phyloP scores from a whole-genome alignment of 306 rosid genomes.

The Argentina anserina region DNA sequence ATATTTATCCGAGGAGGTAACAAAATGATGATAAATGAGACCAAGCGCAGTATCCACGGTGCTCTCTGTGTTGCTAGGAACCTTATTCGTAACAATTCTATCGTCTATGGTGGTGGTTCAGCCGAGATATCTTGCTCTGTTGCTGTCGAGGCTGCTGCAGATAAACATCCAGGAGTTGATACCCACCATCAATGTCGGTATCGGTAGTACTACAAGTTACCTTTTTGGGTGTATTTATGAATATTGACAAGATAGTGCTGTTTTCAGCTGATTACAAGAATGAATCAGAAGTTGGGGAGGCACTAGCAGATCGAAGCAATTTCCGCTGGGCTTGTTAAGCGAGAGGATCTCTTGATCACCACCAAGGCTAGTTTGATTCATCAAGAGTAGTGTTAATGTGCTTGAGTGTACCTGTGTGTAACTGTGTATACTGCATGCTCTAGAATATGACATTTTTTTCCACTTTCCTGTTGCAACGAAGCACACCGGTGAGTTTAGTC shows the following conservation, averaged over 20 bases:
- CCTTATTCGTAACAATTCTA: conserved; percentile 93
- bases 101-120: conserved; percentile 97
- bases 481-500: conserved; percentile 56
- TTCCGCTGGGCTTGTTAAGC: conserved; percentile 53
- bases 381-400: background rate
- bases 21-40: conserved; percentile 98
- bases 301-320: conserved; percentile 70
- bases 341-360: conserved; percentile 78
- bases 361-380: conserved; percentile 49
- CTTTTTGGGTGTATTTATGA: background rate
- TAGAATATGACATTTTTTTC: conserved; percentile 12
- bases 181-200: too few species aligned
- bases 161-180: conserved; percentile 88
- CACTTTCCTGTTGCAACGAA: conserved; percentile 77
- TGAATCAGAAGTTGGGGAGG: conserved; percentile 78
- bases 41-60: conserved; percentile 94
- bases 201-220: background rate
- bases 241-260: conserved; percentile 22
- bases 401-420: background rate
- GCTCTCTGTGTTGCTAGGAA: conserved; percentile 96
- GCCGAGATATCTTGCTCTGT: conserved; percentile 86
- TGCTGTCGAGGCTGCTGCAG: conserved; percentile 94
- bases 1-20: conserved; percentile 95
- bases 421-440: background rate
- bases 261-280: conserved; percentile 67